Evolutionary conservation across 2,329 filamentous ascomycete species (phyloP), one percentile per base, ranked within the genome.

Genomic region (Juglanconis oblonga): DNA sequence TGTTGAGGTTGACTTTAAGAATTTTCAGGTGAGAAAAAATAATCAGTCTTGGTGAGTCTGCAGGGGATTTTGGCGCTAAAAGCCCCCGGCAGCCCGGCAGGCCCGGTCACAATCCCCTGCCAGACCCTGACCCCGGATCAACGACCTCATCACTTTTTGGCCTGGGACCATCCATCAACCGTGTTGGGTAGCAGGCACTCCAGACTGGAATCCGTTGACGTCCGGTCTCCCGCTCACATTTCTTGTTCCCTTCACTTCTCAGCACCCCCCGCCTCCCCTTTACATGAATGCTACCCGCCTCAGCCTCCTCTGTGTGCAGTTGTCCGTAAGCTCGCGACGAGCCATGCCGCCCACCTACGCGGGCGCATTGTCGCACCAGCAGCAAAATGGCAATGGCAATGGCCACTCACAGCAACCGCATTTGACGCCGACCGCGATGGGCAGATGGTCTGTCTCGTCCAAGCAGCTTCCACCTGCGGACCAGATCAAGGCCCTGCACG

Each of bases 401-500:
- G 29, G 7, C 31, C 48, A 59, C 14, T 52, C 52, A 52, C 52
- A 57, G 50, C 62, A 61, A 44, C 38, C 54, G 45, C 51, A 55
- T 53, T 32, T 62, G 54, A 64, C 59, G 11, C 58, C 59, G 44
- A 64, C 62, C 17, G 57, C 62, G 17, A 62, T 64, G 62, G 52
- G 62, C 56, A 62, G 62, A 47, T 64, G 62, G 62, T 64, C 62
- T 6, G 59, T 64, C 32, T 36, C 59, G 40, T n/a, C 53, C 31
- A 62, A 59, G 24, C 59, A 64, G 50, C 56, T 64, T 29, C 62
- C 62, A 3, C 55, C 58, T 14, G 81, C 87, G 10, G 80, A 89
- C 47, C 80, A 85, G 58, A 88, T 98, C 74, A 91, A 86, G 72
- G 78, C 86, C 8, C 86, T 99, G 55, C 94, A 98, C 71, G 84